These are phyloP conservation scores for Lyophyllum shimeji DNA, from an alignment of 768 basidiomycete species.

Conservation along the genomic window DNA sequence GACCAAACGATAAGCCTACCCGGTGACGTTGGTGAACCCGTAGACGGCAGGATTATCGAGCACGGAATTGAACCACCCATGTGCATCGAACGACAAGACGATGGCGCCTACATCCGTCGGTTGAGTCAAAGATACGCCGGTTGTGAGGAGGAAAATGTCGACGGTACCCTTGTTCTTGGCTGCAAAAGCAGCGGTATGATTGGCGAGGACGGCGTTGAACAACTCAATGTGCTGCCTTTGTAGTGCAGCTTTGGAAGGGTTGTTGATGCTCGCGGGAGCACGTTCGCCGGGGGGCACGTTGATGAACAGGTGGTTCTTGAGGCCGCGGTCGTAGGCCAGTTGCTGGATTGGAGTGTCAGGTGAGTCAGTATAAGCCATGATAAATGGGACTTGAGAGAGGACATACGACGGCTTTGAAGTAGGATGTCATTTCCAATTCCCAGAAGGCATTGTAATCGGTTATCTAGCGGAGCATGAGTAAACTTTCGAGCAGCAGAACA, in stretches of 20 bases:
- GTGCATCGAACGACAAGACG: conserved; percentile 49
- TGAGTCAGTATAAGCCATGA: conserved; percentile 4
- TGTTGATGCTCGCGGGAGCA: conserved; percentile 36
- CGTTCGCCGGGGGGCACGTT: conserved; percentile 58
- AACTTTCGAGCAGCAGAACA: too few relatives aligned
- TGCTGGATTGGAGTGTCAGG: conserved; percentile 31
- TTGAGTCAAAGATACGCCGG: not conserved
- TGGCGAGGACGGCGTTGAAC: conserved; percentile 42
- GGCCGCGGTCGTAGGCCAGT: conserved; percentile 37
- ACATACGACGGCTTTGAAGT: conserved; percentile 50
- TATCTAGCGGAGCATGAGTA: too few relatives aligned
- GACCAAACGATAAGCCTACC: conserved; percentile 25
- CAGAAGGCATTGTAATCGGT: conserved; percentile 49
- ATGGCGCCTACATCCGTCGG: conserved; percentile 26
- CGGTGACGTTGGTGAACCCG: conserved; percentile 51
- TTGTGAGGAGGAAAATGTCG: not conserved
- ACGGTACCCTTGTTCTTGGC: conserved; percentile 31
- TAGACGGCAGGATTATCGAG: conserved; percentile 38
- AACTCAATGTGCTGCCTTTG: conserved; percentile 37
- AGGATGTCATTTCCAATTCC: conserved; percentile 47
- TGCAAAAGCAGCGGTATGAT: conserved; percentile 34
- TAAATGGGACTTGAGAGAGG: not conserved
- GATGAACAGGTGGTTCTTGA: conserved; percentile 49
- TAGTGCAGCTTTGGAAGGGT: conserved; percentile 32
- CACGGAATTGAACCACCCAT: conserved; percentile 46